Evolutionary conservation across 75 land plant species (phyloP).

Genomic region (Sequoiadendron giganteum): DNA sequence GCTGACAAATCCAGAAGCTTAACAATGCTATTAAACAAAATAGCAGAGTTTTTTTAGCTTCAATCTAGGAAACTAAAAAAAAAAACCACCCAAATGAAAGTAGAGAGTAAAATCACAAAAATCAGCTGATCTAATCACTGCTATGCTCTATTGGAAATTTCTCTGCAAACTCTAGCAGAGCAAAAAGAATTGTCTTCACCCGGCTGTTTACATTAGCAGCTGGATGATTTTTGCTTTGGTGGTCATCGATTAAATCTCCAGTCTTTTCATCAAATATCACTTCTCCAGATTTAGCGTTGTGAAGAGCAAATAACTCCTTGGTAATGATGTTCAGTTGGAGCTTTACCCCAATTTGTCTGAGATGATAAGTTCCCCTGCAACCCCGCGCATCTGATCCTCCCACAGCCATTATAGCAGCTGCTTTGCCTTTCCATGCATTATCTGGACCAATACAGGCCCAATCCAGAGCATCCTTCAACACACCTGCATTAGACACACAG

Average conservation of each 20-base stretch:
- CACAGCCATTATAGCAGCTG: conserved; percentile 1
- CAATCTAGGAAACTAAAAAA: too few relatives aligned
- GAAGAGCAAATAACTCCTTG: neutral
- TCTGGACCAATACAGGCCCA: neutral
- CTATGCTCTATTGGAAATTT: neutral
- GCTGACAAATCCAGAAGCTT: too few relatives aligned
- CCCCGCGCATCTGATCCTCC: neutral
- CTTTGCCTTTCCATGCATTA: neutral
- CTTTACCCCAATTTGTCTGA: neutral
- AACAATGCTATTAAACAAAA: too few relatives aligned
- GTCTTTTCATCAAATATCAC: neutral
- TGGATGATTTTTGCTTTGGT: neutral
- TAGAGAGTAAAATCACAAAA: neutral
- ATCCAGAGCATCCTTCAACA: conserved; percentile 5
- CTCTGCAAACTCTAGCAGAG: neutral
- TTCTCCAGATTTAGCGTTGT: neutral
- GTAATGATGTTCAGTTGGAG: neutral
- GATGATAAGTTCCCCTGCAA: neutral
- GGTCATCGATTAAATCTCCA: neutral
- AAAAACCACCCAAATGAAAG: neutral
- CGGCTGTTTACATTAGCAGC: neutral
- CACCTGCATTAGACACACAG: neutral
- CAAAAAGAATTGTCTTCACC: neutral
- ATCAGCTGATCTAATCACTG: neutral
- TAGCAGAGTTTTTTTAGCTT: too few relatives aligned